phyloP scores from a whole-genome alignment of 306 rosid genomes.

The Vigna reflexopilosa region DNA sequence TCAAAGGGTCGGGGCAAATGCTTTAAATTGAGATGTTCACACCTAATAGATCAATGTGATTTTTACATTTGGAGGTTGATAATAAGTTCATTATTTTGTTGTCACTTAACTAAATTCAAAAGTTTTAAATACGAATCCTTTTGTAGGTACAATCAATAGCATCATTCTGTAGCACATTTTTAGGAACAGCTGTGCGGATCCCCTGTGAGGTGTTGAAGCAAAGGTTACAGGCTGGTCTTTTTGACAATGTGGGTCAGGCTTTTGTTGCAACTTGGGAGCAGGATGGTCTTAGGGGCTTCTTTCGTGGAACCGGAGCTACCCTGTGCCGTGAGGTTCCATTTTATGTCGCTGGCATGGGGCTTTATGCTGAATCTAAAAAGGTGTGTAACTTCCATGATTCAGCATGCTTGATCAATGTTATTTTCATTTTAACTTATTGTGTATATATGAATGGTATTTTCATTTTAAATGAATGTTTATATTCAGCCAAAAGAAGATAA shows the following conservation, averaged over 20 bases:
- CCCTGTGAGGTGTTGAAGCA: constrained; percentile 99
- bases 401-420: neutral
- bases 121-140: constrained; percentile 42
- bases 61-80: constrained; percentile 1
- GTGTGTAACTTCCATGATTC: constrained; percentile 47
- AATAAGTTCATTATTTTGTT: neutral
- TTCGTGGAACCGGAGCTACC: constrained; percentile 99
- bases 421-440: too few species aligned
- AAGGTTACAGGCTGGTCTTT: constrained; percentile 96
- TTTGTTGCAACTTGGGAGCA: constrained; percentile 87
- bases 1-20: neutral
- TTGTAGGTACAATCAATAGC: constrained; percentile 89
- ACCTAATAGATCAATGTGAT: neutral
- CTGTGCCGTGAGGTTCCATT: constrained; percentile 99
- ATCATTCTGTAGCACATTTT: constrained; percentile 93
- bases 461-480: neutral
- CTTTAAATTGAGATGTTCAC: constrained; percentile 10
- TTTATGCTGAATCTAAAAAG: constrained; percentile 97
- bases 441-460: constrained; percentile 7
- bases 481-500: neutral
- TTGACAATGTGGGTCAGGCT: constrained; percentile 87
- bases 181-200: constrained; percentile 97
- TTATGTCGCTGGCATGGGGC: constrained; percentile 99
- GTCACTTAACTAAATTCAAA: constrained; percentile 7
- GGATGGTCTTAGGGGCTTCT: constrained; percentile 96